Percentiles rank a stretch among this genome's conserved stretches.
phyloP scores from a whole-genome alignment of 2,329 filamentous ascomycete genomes.

The Elsinoe fawcettii region DNA sequence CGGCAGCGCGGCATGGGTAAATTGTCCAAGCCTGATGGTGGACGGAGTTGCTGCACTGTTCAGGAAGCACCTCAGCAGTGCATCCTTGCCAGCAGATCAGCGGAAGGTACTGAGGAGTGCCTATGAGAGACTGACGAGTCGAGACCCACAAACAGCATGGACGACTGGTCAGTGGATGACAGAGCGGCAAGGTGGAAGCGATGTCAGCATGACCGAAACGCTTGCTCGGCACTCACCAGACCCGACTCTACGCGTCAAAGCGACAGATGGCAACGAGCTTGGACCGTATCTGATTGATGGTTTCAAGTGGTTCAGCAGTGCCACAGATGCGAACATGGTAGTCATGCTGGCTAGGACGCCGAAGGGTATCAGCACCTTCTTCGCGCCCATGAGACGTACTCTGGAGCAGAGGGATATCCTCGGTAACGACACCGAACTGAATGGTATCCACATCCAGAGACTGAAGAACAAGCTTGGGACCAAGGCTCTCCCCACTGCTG shows the following conservation, averaged over 20 bases:
- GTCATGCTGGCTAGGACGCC: conserved; percentile 57
- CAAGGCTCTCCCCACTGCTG: conserved; percentile 61
- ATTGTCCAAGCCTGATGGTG: conserved; percentile 59
- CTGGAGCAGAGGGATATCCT: conserved; percentile 16
- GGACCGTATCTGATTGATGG: conserved; percentile 43
- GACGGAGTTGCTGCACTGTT: conserved; percentile 53
- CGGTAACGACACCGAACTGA: conserved; percentile 41
- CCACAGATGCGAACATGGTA: conserved; percentile 57
- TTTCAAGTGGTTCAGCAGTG: conserved; percentile 66
- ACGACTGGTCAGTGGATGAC: conserved; percentile 76
- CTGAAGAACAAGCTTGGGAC: conserved; percentile 71
- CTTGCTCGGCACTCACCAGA: conserved; percentile 15
- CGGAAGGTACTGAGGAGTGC: neutral
- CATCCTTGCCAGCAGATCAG: conserved; percentile 16
- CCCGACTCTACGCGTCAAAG: conserved; percentile 33
- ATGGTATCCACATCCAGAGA: conserved; percentile 60
- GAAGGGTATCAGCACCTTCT: conserved; percentile 51
- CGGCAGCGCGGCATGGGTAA: conserved; percentile 52
- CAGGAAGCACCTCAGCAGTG: conserved; percentile 35
- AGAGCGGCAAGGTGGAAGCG: conserved; percentile 59
- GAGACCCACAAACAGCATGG: conserved; percentile 51
- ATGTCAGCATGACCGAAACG: conserved; percentile 57
- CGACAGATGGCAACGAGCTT: conserved; percentile 21
- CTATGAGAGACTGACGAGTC: conserved; percentile 43
- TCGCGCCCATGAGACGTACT: conserved; percentile 52